Evolutionary conservation across 306 rosid genomes (phyloP).

Genomic region (Pyrus betulifolia): DNA sequence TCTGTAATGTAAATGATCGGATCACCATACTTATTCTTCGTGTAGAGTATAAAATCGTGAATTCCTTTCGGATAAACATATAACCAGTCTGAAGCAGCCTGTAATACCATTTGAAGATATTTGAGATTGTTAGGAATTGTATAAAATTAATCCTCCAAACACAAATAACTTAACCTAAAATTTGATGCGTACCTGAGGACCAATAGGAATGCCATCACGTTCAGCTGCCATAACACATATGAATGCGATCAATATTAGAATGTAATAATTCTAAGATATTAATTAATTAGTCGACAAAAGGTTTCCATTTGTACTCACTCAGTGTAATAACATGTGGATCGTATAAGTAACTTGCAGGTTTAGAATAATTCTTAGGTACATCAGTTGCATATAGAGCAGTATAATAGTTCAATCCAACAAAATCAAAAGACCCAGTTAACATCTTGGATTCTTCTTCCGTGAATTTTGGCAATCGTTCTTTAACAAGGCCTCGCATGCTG

Average conservation of each 20-base stretch:
- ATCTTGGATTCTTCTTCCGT: slow-evolving; percentile 25
- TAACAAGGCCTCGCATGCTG: slow-evolving; percentile 29
- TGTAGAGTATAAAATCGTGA: slow-evolving; percentile 12
- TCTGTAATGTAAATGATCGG: slow-evolving; percentile 16
- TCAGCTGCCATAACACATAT: neutral
- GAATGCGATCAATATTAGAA: slow-evolving; percentile 10
- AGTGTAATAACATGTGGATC: slow-evolving; percentile 26
- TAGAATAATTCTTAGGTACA: slow-evolving; percentile 4
- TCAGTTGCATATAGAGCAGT: slow-evolving; percentile 30
- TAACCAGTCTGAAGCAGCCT: neutral
- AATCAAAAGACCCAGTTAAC: slow-evolving; percentile 50
- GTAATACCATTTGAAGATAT: neutral
- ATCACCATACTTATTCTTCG: slow-evolving; percentile 5
- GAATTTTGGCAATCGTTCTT: slow-evolving; percentile 43
- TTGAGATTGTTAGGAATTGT: neutral
- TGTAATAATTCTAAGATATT: neutral
- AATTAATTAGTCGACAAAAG: neutral
- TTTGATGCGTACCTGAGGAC: neutral
- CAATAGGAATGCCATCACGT: neutral
- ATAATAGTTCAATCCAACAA: slow-evolving; percentile 57
- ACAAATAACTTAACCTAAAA: neutral
- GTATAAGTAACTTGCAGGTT: slow-evolving; percentile 6
- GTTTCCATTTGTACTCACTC: slow-evolving; percentile 11
- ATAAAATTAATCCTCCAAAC: no score
- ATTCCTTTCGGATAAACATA: slow-evolving; percentile 15